phyloP scores from a whole-genome alignment of 2,329 filamentous ascomycete genomes.

The Fulvia fulva region DNA sequence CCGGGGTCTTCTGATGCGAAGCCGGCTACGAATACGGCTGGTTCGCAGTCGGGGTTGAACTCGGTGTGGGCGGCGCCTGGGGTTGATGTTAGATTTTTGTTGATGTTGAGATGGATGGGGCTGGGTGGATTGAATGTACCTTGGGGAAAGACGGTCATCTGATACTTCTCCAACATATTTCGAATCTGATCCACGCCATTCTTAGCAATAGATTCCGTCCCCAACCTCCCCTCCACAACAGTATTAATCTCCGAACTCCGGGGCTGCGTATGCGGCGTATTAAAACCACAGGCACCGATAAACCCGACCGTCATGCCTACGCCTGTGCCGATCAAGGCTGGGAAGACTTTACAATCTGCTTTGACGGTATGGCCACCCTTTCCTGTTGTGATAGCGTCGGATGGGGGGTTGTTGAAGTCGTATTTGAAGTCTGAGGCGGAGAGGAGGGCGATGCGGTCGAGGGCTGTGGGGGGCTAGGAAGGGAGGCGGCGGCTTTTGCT shows the following conservation, averaged over 20 bases:
- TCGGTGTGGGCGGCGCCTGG: conserved; percentile 48
- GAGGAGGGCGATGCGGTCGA: too few relatives aligned
- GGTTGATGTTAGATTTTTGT: too few relatives aligned
- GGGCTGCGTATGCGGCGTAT: conserved; percentile 55
- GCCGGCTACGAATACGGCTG: conserved; percentile 49
- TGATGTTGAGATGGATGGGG: too few relatives aligned
- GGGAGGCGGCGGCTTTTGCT: too few relatives aligned
- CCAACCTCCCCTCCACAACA: conserved; percentile 47
- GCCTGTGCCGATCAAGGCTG: too few relatives aligned
- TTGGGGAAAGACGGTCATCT: conserved; percentile 54
- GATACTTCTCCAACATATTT: conserved; percentile 40
- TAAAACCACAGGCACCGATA: conserved; percentile 56
- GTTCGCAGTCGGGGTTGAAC: conserved; percentile 53
- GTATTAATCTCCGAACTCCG: conserved; percentile 53
- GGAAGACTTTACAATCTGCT: too few relatives aligned
- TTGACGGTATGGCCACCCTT: too few relatives aligned
- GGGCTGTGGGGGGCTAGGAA: too few relatives aligned
- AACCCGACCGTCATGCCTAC: too few relatives aligned
- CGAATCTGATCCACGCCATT: conserved; percentile 32
- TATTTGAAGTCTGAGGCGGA: too few relatives aligned
- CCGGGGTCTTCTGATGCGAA: conserved; percentile 53
- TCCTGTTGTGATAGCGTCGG: too few relatives aligned
- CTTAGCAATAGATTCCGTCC: conserved; percentile 51
- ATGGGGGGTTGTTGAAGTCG: too few relatives aligned
- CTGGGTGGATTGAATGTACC: conserved; percentile 29